Conservation (phyloP, 768 basidiomycete species). For the Hygrocybe punicea region DNA sequence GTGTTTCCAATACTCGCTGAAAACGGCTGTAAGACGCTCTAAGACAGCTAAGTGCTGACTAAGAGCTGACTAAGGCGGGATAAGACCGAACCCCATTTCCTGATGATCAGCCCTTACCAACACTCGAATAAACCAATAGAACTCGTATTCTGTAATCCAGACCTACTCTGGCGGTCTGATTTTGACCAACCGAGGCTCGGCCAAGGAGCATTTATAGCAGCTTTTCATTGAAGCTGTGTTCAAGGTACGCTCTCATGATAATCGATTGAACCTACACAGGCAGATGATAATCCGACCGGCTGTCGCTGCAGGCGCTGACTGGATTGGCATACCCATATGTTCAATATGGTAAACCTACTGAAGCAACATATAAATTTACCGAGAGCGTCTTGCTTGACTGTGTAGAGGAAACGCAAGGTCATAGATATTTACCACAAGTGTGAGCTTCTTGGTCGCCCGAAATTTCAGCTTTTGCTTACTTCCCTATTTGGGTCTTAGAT, state of each 20-base stretch:
- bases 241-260: constrained; percentile 41
- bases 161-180: constrained; percentile 83
- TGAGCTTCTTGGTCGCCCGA: too few relatives aligned
- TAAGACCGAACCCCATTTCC: too few relatives aligned
- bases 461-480: background rate
- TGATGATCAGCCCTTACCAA: too few relatives aligned
- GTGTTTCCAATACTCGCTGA: too few relatives aligned
- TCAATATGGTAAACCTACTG: constrained; percentile 88
- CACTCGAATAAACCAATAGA: constrained; percentile 50
- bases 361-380: constrained; percentile 80
- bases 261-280: too few relatives aligned
- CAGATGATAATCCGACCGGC: too few relatives aligned
- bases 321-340: constrained; percentile 66
- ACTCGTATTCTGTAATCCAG: constrained; percentile 87
- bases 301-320: constrained; percentile 54
- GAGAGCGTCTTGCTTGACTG: constrained; percentile 55
- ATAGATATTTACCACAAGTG: constrained; percentile 43
- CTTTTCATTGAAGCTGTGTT: constrained; percentile 77
- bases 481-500: constrained; percentile 46
- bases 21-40: too few relatives aligned
- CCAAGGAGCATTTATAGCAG: constrained; percentile 84
- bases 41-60: too few relatives aligned
- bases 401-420: constrained; percentile 35
- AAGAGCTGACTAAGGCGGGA: too few relatives aligned
- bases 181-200: constrained; percentile 77